A percentile compares a stretch with the other conserved stretches of the same genome.
Conservation (phyloP, 2,329 filamentous ascomycete species). For the Stagonosporopsis tanaceti region DNA sequence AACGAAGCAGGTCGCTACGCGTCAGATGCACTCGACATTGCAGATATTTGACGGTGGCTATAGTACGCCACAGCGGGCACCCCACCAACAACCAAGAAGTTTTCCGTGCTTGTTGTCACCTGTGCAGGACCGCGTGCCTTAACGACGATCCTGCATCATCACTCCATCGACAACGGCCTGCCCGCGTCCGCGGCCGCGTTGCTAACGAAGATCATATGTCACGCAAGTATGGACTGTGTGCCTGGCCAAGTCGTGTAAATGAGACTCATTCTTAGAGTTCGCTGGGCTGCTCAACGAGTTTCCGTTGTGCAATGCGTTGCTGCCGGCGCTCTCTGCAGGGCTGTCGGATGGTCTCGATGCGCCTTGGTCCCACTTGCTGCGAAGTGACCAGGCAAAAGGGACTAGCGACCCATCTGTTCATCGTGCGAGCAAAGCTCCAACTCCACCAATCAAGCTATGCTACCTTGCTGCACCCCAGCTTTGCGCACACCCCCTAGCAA, state of each 20-base stretch:
- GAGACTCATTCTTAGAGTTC: background rate
- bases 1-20: conserved; percentile 7
- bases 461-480: conserved; percentile 19
- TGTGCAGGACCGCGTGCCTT: conserved; percentile 8
- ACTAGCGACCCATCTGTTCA: conserved; percentile 1
- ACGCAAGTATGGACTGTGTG: conserved; percentile 8
- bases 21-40: conserved; percentile 6
- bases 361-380: conserved; percentile 11
- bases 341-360: conserved; percentile 9
- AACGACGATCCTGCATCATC: conserved; percentile 11
- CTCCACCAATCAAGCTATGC: conserved; percentile 17
- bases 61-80: conserved; percentile 8
- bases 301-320: conserved; percentile 7
- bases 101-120: background rate
- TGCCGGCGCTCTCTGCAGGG: background rate
- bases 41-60: conserved; percentile 19
- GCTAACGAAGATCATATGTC: conserved; percentile 10
- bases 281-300: conserved; percentile 11
- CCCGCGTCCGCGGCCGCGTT: conserved; percentile 10
- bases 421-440: conserved; percentile 5
- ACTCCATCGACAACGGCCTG: conserved; percentile 4
- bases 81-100: background rate
- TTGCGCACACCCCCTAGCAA: conserved; percentile 13
- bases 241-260: conserved; percentile 5
- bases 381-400: conserved; percentile 4